Evolutionary conservation across 2,329 filamentous ascomycete genomes (phyloP).

Genomic region (Ophiosphaerella narmari): DNA sequence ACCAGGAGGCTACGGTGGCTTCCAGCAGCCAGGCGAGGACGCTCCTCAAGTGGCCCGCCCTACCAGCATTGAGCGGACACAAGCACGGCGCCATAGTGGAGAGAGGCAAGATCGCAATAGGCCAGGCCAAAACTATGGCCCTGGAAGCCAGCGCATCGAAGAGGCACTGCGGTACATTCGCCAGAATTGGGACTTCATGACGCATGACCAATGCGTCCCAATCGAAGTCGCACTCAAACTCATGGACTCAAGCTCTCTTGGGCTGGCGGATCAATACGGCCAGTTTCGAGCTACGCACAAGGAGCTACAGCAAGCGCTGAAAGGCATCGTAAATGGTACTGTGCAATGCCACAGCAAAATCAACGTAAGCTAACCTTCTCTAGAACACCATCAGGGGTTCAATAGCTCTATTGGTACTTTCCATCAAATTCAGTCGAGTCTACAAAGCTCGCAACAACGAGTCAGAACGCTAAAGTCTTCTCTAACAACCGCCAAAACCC

Average conservation of each 20-base stretch:
- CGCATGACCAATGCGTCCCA: conserved; percentile 83
- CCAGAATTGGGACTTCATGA: conserved; percentile 90
- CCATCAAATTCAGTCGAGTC: conserved; percentile 95
- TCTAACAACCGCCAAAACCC: conserved; percentile 78
- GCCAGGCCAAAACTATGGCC: conserved; percentile 38
- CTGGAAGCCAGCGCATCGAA: conserved; percentile 50
- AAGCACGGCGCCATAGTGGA: conserved; percentile 48
- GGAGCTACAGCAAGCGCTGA: conserved; percentile 89
- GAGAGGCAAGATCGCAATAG: conserved; percentile 42
- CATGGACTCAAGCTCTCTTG: conserved; percentile 91
- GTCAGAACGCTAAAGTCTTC: conserved; percentile 83
- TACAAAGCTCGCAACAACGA: conserved; percentile 83
- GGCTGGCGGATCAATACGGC: conserved; percentile 83
- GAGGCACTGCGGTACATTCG: conserved; percentile 81
- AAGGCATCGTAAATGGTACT: conserved; percentile 82
- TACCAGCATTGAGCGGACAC: conserved; percentile 50
- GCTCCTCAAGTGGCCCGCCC: conserved; percentile 38
- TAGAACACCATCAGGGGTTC: conserved; percentile 96
- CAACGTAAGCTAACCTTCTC: neutral
- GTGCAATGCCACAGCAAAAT: neutral
- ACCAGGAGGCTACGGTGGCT: conserved; percentile 48
- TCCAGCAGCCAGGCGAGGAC: conserved; percentile 27
- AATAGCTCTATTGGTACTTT: conserved; percentile 99
- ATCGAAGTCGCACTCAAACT: conserved; percentile 94
- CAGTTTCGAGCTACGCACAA: conserved; percentile 83